Base-by-base conservation (phyloP, 768 basidiomycete species). In the Fomitopsis serialis region DNA sequence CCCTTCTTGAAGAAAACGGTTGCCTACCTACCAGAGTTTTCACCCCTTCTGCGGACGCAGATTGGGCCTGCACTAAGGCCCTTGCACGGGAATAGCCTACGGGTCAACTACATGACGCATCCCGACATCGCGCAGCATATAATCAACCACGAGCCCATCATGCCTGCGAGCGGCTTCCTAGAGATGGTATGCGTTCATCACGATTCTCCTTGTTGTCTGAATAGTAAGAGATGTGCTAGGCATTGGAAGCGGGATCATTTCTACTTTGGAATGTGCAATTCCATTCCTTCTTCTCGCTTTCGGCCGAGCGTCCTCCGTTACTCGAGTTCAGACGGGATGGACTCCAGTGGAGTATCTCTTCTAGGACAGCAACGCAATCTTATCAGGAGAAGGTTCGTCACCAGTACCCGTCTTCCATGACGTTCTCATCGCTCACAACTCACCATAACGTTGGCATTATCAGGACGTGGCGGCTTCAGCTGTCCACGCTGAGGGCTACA, bases 91-190 rank as follows among this genome's bases (percentile, higher is more conserved):
- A 17, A 61, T 0, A 63, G 66, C 42, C 67, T 76, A 44, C 67
- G 66, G 12, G 54, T 78, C 27, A 77, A 69, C 54, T 45, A 55
- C 7, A 52, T 61, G 17, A 72, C 71, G 1, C 72, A 73, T 50
- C 72, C 78, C 0, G 67, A 66, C 21, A 58, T 79, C 11, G 70
- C 75, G 0, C 68, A 76, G 32, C 77, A 79, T 56, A 56, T 76
- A 13, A 74, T 78, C 36, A 68, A 70, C 19, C 71, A 71, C 1
- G 74, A 76, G 21, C 67, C 74, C 0, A 75, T 77, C 23, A 71
- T 77, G 70, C 75, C 77, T 9, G 76, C 74, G 11, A 68, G 75
- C 15, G 77, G 74, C 21, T 78, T 61, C 45, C 58, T 73, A 2
- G 66, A 68, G 51, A 73, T 74, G 71, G 73, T 74, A 11, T 7